Evolutionary conservation across 2,329 filamentous ascomycete species (phyloP), one percentile per base, ranked within the genome.

Genomic region (Colletotrichum sp.): DNA sequence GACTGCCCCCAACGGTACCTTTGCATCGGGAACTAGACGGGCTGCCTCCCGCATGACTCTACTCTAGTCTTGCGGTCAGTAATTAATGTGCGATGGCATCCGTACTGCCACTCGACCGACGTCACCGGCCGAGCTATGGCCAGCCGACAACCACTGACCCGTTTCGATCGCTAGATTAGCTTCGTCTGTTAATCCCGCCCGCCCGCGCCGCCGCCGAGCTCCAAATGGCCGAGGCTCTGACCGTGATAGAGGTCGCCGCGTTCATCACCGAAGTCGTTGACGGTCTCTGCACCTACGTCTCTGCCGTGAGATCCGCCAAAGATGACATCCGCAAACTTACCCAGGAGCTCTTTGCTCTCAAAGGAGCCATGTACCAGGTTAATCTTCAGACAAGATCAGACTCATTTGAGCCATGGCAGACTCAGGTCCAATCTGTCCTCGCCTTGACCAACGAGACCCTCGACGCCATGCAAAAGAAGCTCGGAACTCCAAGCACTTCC

Each of bases 331-430:
- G 73, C 36, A 77, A 69, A 16, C 72, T 80, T n/a, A 78, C 77
- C 6, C 78, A 80, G 26, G 79, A 80, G 75, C 79, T 80, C 15
- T 77, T 80, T 18, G 79, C 79, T 13, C 77, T 81, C 43, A 79
- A 78, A 43, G 80, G 78, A 1, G 78, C 77, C 9, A 70, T 80
- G 18, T 79, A 80, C 30, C 76, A 79, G 34, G 73, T 79, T 34
- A 48, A 78, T 58, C 24, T 73, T 8, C 77, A 77, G 43, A 32
- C 38, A 21, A 32, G 48, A 16, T 24, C 34, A 8, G 24, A 30
- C 9, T 4, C 15, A n/a, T 61, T 67, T 18, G 28, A 28, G 5
- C 21, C 76, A 8, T 36, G 71, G n/a, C 61, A 76, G 15, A 34
- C 70, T 21, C 72, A 77, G n/a, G 70, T 43, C 28, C 70, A 73